Evolutionary conservation across 2,329 filamentous ascomycete species (phyloP), one percentile per base, ranked within the genome.

Genomic region (Colletotrichum tanaceti): DNA sequence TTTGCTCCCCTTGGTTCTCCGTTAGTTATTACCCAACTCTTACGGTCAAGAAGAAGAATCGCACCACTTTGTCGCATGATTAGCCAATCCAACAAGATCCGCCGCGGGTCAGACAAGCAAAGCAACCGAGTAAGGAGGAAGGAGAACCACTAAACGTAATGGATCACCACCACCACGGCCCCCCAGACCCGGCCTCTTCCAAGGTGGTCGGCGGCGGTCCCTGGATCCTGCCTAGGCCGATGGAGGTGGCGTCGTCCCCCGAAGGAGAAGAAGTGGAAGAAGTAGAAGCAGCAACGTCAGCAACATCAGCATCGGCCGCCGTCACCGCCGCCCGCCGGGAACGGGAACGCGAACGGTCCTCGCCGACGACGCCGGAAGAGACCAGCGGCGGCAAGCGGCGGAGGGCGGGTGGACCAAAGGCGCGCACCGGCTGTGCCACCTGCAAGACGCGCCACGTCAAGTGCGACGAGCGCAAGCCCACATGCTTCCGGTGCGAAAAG

Each of bases 381-480:
- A 43, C 58, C 28, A 32, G 28, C 24, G 24, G 24, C 35, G 24
- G 24, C 35, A 70, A 65, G 20, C 52, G 59, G 32, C 62, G 54
- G 16, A 46, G 66, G 18, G 53, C 67, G 20, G 68, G 59, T 49
- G 63, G 50, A 22, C 66, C 61, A 24, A 71, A 70, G 59, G 65
- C 65, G 14, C 66, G 66, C 11, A 70, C 70, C 32, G 69, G 69
- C 13, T 72, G 71, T 52, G 55, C 65, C 32, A 71, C 65, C 28
- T 72, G 69, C 70, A 75, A 75, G 65, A 54, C 65, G 28, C 72
- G 75, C n/a, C 73, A 74, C 38, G 74, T 76, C 57, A 77, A 77
- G 67, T 77, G 76, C 64, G 74, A 76, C 58, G 74, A 77, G 65
- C 63, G 70, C 35, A 74, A 71, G 49, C 75, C 75, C 38, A 58